Evolutionary conservation across 805 yeast genomes (phyloP).

Genomic region (Suhomyces tanzawaensis): DNA sequence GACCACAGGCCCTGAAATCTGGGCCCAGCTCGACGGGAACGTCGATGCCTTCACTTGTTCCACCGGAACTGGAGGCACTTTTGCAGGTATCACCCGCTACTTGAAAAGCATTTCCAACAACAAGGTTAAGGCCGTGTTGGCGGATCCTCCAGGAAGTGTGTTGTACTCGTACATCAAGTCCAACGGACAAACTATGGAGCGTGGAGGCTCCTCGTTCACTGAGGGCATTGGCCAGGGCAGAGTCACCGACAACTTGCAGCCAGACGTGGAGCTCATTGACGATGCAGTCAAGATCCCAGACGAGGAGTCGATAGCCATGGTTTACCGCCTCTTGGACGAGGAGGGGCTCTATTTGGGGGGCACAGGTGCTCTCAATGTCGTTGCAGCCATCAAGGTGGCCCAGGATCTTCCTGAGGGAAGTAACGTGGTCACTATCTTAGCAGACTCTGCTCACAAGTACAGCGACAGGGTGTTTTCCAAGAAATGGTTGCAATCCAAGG

Average conservation of each 20-base stretch:
- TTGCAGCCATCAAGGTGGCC: constrained; percentile 81
- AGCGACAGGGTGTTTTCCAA: constrained; percentile 76
- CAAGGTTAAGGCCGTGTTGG: constrained; percentile 60
- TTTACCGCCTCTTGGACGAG: constrained; percentile 77
- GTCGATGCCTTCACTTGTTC: constrained; percentile 87
- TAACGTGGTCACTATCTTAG: constrained; percentile 83
- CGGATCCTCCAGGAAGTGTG: constrained; percentile 94
- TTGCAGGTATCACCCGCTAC: constrained; percentile 81
- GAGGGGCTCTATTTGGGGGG: constrained; percentile 93
- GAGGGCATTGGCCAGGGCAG: constrained; percentile 98
- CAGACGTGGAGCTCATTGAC: constrained; percentile 71
- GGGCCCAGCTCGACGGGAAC: constrained; percentile 77
- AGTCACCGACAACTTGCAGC: constrained; percentile 76
- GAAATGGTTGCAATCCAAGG: constrained; percentile 72
- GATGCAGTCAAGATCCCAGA: constrained; percentile 81
- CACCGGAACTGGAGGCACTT: constrained; percentile 92
- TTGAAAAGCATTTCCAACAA: constrained; percentile 68
- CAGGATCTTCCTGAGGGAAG: constrained; percentile 69
- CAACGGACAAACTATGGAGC: constrained; percentile 63
- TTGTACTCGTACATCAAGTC: constrained; percentile 74
- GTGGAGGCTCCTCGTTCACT: constrained; percentile 83
- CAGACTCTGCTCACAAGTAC: constrained; percentile 89
- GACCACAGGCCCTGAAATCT: constrained; percentile 90
- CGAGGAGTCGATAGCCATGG: constrained; percentile 77
- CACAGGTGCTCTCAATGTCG: constrained; percentile 86